Conservation (phyloP, 306 rosid species). For the Rosa multiflora region DNA sequence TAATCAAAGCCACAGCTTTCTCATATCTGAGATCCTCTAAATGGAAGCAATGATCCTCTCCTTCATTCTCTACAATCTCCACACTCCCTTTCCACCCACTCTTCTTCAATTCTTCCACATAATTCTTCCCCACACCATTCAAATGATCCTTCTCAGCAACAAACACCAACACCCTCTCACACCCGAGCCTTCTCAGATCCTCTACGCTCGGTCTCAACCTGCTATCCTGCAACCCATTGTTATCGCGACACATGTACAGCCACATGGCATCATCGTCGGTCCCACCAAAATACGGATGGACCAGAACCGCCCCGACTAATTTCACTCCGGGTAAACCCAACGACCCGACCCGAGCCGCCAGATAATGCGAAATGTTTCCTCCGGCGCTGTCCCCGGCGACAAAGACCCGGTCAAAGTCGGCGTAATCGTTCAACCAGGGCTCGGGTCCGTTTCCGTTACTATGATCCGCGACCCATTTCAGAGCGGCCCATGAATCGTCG, state of each 20-base stretch:
- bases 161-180: constrained; percentile 43
- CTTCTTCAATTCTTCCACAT: constrained; percentile 34
- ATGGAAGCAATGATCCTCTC: constrained; percentile 44
- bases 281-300: constrained; percentile 51
- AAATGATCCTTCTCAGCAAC: constrained; percentile 49
- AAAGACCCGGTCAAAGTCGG: constrained; percentile 33
- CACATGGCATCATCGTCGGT: constrained; percentile 36
- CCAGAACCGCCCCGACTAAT: constrained; percentile 30
- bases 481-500: constrained; percentile 49
- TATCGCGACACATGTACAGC: constrained; percentile 44
- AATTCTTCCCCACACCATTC: constrained; percentile 22
- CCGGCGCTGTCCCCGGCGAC: constrained; percentile 54
- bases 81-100: constrained; percentile 52
- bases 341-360: constrained; percentile 22
- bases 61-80: constrained; percentile 43
- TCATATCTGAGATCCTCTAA: constrained; percentile 3
- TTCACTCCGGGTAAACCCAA: constrained; percentile 23
- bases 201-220: constrained; percentile 41
- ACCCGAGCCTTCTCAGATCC: constrained; percentile 39
- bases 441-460: constrained; percentile 33
- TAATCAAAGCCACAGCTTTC: not conserved
- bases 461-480: constrained; percentile 45
- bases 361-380: constrained; percentile 29
- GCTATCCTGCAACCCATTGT: constrained; percentile 34
- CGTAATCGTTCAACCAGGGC: constrained; percentile 35